Evolutionary conservation across 331 rosid genomes (phyloP), one percentile per base, ranked within the genome.

Genomic region (Spiraea crenata): DNA sequence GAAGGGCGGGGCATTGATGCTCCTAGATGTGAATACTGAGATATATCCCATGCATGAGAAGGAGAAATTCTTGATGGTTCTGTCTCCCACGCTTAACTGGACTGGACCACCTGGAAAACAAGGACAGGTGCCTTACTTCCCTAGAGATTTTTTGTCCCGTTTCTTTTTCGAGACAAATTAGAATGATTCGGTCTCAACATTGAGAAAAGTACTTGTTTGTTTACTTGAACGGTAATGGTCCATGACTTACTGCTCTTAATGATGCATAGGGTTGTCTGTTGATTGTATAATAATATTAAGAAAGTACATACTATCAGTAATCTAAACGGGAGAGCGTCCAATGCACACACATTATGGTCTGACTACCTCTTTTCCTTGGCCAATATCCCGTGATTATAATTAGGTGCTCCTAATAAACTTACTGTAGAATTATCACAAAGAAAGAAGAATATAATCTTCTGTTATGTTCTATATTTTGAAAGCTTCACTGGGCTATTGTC

Each of bases 21-120:
- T 71, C 58, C 84, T 90, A 34, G 97, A 93, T 72, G 86, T 90
- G 63, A 87, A 90, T 75, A 83, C 96, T 0, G 95, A 93, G 82
- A 83, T 93, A 73, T 93, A 90, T 83, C 96, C 96, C 6, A 76
- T 90, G 73, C 79, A 63, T 7, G 71, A 75, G 79, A 80, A 79
- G 19, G 97, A 93, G 19, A 87, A 78, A 61, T 85, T 88, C 71
- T 63, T 89, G 80, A 80, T 93, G 96, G 91, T 83, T 35, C 46
- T 90, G 73, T 78, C 98, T 69, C 93, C 95, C 25, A 80, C 96
- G 4, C 87, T 90, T 41, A 81, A 86, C 84, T 85, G 82, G 75
- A 78, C 48, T 46, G 85, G 82, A 80, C 67, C 67, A 34, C 73
- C 82, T 40, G 39, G 57, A 45, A 55, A 66, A 25, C 46, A 35